These are phyloP conservation scores for Pseudonitzschia multistriata DNA, from an alignment of 108 stramenopile species.

Conservation along the genomic window DNA sequence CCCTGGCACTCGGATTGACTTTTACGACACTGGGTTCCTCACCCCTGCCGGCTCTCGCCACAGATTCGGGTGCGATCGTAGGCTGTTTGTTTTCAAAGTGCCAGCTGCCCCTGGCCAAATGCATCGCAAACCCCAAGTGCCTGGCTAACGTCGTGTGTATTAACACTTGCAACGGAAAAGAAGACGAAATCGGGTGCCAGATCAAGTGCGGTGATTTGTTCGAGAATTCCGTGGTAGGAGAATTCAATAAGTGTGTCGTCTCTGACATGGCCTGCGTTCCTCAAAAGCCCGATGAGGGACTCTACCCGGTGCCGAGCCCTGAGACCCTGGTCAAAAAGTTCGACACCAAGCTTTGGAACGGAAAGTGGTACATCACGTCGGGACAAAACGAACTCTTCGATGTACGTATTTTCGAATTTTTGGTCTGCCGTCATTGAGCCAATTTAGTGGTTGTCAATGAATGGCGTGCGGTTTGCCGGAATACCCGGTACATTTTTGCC, in stretches of 20 bases:
- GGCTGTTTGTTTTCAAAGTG: constrained; percentile 76
- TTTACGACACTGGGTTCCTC: constrained; percentile 21
- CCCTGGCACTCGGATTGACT: constrained; percentile 49
- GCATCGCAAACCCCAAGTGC: constrained; percentile 89
- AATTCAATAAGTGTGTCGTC: constrained; percentile 96
- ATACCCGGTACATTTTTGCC: background rate
- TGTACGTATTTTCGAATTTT: constrained; percentile 7
- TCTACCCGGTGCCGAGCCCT: constrained; percentile 77
- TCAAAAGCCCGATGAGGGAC: constrained; percentile 86
- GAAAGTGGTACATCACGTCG: constrained; percentile 91
- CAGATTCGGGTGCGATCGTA: constrained; percentile 75
- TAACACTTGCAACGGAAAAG: constrained; percentile 83
- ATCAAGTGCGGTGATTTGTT: constrained; percentile 95
- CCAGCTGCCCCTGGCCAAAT: constrained; percentile 74
- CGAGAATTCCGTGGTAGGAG: constrained; percentile 92
- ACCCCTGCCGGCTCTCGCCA: constrained; percentile 53
- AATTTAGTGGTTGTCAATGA: background rate
- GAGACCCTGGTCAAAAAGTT: constrained; percentile 70
- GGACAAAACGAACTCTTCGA: constrained; percentile 94
- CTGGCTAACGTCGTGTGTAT: constrained; percentile 95
- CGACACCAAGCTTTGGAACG: constrained; percentile 85
- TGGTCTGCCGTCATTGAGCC: background rate
- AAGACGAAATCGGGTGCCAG: constrained; percentile 91
- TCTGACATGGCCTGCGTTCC: constrained; percentile 90
- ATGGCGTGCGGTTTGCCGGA: background rate